phyloP scores from a whole-genome alignment of 164 flowering plant genomes.

The Tetracentron sinense region DNA sequence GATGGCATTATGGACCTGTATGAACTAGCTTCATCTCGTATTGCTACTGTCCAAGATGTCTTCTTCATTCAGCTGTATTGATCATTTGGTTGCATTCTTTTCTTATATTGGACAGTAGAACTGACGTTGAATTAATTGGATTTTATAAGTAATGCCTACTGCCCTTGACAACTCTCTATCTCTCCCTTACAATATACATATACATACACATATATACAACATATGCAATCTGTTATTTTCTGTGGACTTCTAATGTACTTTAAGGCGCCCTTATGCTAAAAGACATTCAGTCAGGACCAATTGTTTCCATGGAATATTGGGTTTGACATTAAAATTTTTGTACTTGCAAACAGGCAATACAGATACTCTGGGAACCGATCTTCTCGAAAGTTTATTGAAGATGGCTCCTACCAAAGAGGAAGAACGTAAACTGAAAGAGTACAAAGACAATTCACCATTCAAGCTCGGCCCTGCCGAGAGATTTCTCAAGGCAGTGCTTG shows the following conservation, averaged over 20 bases:
- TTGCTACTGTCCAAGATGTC: not conserved
- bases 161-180: too few species aligned
- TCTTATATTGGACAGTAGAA: not conserved
- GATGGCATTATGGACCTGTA: too few species aligned
- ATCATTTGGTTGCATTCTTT: not conserved
- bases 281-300: not conserved
- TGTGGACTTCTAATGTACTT: not conserved
- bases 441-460: constrained; percentile 54
- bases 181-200: too few species aligned
- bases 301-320: not conserved
- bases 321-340: constrained; percentile 1
- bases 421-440: constrained; percentile 72
- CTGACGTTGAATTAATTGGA: too few species aligned
- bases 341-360: constrained; percentile 56
- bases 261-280: not conserved
- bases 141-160: too few species aligned
- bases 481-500: constrained; percentile 75
- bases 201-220: not conserved
- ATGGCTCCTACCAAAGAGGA: constrained; percentile 95
- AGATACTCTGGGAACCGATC: constrained; percentile 72
- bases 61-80: not conserved
- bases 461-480: constrained; percentile 83
- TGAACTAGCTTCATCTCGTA: not conserved
- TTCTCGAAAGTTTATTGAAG: constrained; percentile 77
- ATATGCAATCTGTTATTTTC: not conserved